Conservation (phyloP, 805 yeast genomes). For the Dipodascopsis tothii region DNA sequence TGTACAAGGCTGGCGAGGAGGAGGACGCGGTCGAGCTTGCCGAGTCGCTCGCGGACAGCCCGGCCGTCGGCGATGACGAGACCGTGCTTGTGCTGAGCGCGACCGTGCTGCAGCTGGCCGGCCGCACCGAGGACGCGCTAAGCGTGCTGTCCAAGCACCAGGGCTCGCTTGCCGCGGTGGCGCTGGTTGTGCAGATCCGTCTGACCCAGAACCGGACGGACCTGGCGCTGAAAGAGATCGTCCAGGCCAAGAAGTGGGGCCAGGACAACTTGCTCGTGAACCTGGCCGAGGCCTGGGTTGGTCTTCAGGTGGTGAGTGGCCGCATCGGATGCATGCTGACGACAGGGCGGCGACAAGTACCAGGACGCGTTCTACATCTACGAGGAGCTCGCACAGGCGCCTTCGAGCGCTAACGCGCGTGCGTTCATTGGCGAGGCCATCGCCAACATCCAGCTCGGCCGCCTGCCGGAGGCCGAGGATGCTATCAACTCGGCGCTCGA, state of each 20-base stretch:
- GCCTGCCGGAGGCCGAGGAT: constrained; percentile 76
- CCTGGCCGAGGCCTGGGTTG: constrained; percentile 68
- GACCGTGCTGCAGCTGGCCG: constrained; percentile 37
- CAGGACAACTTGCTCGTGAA: constrained; percentile 72
- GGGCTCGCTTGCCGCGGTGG: constrained; percentile 32
- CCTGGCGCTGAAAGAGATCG: constrained; percentile 42
- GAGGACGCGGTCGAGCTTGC: constrained; percentile 14
- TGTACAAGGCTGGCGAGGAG: constrained; percentile 18
- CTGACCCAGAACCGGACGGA: constrained; percentile 39
- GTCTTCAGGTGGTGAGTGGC: constrained; percentile 33
- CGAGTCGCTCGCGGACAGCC: constrained; percentile 25
- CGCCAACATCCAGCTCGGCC: constrained; percentile 68
- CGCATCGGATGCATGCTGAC: constrained; percentile 33
- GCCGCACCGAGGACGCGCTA: constrained; percentile 40
- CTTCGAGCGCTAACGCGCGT: constrained; percentile 41
- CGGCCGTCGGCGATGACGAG: constrained; percentile 21
- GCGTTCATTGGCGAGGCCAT: constrained; percentile 59
- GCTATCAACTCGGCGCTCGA: constrained; percentile 38
- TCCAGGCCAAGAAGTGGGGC: constrained; percentile 42
- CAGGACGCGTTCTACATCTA: constrained; percentile 38
- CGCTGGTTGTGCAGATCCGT: constrained; percentile 33
- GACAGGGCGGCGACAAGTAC: constrained; percentile 31
- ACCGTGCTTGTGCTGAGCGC: constrained; percentile 37
- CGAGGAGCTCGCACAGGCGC: constrained; percentile 70
- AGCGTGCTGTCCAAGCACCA: constrained; percentile 35